Conservation (phyloP, 2,329 filamentous ascomycete species). For the Cladophialophora exuberans region DNA sequence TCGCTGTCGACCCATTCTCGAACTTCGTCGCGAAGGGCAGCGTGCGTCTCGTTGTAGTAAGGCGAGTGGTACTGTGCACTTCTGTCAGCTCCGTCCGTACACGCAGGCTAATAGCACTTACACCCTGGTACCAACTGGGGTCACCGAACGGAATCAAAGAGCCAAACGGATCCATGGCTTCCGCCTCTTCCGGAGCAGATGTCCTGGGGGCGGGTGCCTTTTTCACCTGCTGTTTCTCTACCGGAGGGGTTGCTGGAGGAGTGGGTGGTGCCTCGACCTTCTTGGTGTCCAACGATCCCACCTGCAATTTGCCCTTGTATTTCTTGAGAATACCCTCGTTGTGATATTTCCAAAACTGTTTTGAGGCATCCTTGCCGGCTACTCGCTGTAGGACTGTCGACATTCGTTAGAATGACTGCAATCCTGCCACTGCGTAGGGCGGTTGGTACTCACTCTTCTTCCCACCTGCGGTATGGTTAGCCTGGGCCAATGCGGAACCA, state of each 20-base stretch:
- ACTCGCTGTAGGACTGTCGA: conserved; percentile 64
- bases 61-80: conserved; percentile 80
- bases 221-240: conserved; percentile 49
- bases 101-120: conserved; percentile 53
- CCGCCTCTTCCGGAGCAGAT: conserved; percentile 56
- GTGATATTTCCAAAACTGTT: conserved; percentile 70
- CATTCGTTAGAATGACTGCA: conserved; percentile 8
- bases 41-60: conserved; percentile 95
- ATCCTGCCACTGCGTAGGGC: background rate
- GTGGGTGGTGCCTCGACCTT: conserved; percentile 61
- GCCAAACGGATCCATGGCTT: conserved; percentile 82
- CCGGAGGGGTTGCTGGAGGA: conserved; percentile 51
- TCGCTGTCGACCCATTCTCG: conserved; percentile 89
- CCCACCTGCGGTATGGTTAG: conserved; percentile 56
- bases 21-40: conserved; percentile 84
- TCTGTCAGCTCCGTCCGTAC: conserved; percentile 3
- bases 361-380: conserved; percentile 68
- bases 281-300: conserved; percentile 84
- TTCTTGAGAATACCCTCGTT: conserved; percentile 65
- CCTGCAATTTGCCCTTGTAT: conserved; percentile 62
- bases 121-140: conserved; percentile 91
- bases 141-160: conserved; percentile 88
- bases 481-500: conserved; percentile 10
- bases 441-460: conserved; percentile 63
- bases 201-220: conserved; percentile 48